Evolutionary conservation across 441 rosid genomes (phyloP).

Genomic region (Gossypium aridum): DNA sequence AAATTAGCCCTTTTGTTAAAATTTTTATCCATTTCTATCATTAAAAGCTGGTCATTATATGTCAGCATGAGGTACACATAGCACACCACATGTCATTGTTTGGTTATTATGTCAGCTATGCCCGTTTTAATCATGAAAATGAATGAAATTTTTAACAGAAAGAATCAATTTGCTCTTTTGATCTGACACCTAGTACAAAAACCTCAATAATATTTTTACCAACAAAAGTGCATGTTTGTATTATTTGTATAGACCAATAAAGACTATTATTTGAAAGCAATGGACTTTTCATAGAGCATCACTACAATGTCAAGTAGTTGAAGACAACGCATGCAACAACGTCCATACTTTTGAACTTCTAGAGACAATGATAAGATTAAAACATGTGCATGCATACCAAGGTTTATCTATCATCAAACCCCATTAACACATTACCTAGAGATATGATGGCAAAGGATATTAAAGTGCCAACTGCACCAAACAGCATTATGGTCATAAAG

Average conservation of each 20-base stretch:
- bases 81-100: too few relatives aligned
- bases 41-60: too few relatives aligned
- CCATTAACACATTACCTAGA: slow-evolving; percentile 35
- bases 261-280: not conserved
- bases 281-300: not conserved
- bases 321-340: not conserved
- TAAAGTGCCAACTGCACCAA: slow-evolving; percentile 87
- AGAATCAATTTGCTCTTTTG: too few relatives aligned
- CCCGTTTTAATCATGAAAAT: too few relatives aligned
- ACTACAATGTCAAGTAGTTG: not conserved
- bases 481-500: slow-evolving; percentile 83
- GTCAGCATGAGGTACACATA: too few relatives aligned
- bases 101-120: too few relatives aligned
- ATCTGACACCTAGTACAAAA: too few relatives aligned
- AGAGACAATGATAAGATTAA: not conserved
- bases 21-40: too few relatives aligned
- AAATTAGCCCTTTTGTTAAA: too few relatives aligned
- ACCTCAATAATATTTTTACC: too few relatives aligned
- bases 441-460: slow-evolving; percentile 78
- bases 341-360: not conserved
- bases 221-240: not conserved
- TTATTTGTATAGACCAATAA: not conserved
- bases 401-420: not conserved
- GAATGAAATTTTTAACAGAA: too few relatives aligned
- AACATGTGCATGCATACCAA: not conserved